These are phyloP conservation scores for Seminavis robusta DNA, from an alignment of 108 stramenopile species.

Conservation along the genomic window DNA sequence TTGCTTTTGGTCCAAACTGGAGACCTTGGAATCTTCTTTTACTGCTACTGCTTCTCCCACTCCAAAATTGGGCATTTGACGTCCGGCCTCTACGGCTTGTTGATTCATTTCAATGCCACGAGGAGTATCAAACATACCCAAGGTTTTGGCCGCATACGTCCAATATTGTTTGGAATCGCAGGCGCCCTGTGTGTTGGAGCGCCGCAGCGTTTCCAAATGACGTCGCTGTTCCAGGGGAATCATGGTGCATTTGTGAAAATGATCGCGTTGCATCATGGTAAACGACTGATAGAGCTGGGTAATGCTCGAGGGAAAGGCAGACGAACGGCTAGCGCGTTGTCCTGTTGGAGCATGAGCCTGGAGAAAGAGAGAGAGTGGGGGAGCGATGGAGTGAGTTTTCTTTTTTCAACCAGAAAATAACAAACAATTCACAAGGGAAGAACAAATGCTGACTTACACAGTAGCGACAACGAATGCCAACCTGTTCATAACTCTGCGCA, in stretches of 20 bases:
- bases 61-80: too few species aligned
- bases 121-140: slow-evolving; percentile 34
- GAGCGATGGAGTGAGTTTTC: too few species aligned
- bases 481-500: slow-evolving; percentile 33
- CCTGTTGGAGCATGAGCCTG: slow-evolving; percentile 23
- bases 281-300: slow-evolving; percentile 44
- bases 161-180: slow-evolving; percentile 40
- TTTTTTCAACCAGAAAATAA: too few species aligned
- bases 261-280: slow-evolving; percentile 50
- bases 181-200: slow-evolving; percentile 23
- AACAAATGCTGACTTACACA: too few species aligned
- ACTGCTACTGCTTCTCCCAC: too few species aligned
- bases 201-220: slow-evolving; percentile 21
- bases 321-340: slow-evolving; percentile 25
- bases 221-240: too few species aligned
- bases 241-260: slow-evolving; percentile 36
- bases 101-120: slow-evolving; percentile 25
- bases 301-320: slow-evolving; percentile 36
- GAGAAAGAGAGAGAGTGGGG: too few species aligned
- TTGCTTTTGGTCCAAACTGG: too few species aligned
- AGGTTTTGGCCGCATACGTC: slow-evolving; percentile 32
- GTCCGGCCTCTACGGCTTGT: too few species aligned
- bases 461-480: slow-evolving; percentile 44
- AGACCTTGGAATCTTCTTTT: too few species aligned
- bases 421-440: too few species aligned